A percentile compares a stretch with the other conserved stretches of the same genome.
These are phyloP conservation scores for Kwoniella pini DNA, from an alignment of 768 basidiomycete species.

Conservation along the genomic window DNA sequence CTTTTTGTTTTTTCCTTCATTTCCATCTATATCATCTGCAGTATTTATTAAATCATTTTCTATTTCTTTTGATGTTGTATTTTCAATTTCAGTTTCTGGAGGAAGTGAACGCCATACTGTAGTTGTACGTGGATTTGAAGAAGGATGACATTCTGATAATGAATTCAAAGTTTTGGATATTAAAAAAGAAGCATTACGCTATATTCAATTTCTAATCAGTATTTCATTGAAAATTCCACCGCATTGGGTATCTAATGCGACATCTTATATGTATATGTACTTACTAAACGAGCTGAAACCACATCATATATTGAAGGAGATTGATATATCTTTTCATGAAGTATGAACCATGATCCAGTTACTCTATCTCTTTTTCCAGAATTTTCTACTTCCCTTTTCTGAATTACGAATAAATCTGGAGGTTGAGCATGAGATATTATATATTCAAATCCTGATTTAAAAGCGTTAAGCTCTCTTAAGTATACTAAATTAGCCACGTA, in stretches of 20 bases:
- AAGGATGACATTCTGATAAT: slow-evolving; percentile 35
- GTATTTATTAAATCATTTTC: neutral
- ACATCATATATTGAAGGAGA: slow-evolving; percentile 44
- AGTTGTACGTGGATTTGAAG: slow-evolving; percentile 40
- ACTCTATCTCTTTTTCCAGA: slow-evolving; percentile 30
- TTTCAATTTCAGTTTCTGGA: slow-evolving; percentile 8
- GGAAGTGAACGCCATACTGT: slow-evolving; percentile 39
- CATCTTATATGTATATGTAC: slow-evolving; percentile 13
- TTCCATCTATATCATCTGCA: neutral
- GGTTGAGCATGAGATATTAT: slow-evolving; percentile 40
- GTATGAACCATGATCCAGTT: slow-evolving; percentile 34
- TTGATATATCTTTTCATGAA: slow-evolving; percentile 45
- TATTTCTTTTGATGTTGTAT: neutral
- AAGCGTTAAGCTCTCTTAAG: slow-evolving; percentile 35
- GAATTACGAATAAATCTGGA: slow-evolving; percentile 40
- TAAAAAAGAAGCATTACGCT: slow-evolving; percentile 43
- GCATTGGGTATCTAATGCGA: neutral
- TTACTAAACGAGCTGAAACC: slow-evolving; percentile 35
- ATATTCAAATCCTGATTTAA: slow-evolving; percentile 47
- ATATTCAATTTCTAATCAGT: neutral
- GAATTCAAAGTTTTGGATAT: slow-evolving; percentile 33
- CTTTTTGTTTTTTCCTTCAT: neutral
- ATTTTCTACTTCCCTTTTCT: slow-evolving; percentile 29
- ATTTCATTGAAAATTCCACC: too few relatives aligned
- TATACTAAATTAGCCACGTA: neutral